Evolutionary conservation across 371 early-diverging fungal genomes (phyloP), one percentile per base, ranked within the genome.

Genomic region (Choanephora cucurbitarum): DNA sequence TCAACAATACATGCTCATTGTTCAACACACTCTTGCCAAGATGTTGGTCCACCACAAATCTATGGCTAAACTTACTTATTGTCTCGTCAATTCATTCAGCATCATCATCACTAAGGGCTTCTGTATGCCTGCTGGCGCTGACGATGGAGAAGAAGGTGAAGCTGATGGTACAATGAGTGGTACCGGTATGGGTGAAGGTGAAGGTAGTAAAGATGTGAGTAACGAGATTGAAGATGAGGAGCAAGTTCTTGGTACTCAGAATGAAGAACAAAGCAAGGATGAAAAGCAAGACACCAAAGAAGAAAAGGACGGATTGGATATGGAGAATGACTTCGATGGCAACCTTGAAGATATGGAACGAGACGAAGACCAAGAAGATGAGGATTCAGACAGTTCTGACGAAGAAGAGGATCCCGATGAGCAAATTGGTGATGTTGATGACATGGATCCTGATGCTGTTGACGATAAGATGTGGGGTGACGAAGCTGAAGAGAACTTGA

Each of bases 401-500:
- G 81, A 82, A 3, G 85, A 81, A 31, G 86, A 86, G 34, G 88
- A 91, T 10, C 70, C 86, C 54, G 94, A 93, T 58, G 97, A 98
- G 64, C 85, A 94, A 61, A 87, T 97, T 72, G 96, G 95, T 21
- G 89, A 96, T 51, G 83, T 94, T 1, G 95, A 94, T 58, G 84
- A 87, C 31, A 86, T 92, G 58, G 87, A 92, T 54, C 92, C 92
- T 1, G 91, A 95, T 52, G 91, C 91, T 3, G 87, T 98, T 19
- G 99, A 98, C 62, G 96, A 97, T 60, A 94, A 95, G 81, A 84
- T 98, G 85, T 98, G 99, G 99, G 90, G 88, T 37, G 95, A 93
- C 24, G 88, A 91, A 33, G 83, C 82, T 17, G 87, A 89, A 22
- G 81, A 87, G n/a, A 83, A 86, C 45, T 80, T 84, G 49, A 79